Conservation (phyloP, 257 asterid genomes). For the Solanum verrucosum region DNA sequence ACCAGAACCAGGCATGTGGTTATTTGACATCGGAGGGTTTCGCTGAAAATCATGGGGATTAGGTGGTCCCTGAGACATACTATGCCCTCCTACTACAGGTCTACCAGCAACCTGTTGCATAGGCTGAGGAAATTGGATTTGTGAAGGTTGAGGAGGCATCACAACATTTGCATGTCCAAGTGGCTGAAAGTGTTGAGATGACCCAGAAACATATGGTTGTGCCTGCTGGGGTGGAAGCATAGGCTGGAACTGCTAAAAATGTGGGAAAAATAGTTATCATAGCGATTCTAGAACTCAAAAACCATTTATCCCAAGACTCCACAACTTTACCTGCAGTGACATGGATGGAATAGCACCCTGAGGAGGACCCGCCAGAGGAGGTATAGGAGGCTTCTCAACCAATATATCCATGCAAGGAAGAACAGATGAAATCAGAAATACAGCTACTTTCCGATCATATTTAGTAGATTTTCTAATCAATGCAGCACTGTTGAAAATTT, state of each 20-base stretch:
- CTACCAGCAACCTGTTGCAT: slow-evolving; percentile 47
- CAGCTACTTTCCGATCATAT: neutral
- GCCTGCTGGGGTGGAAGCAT: slow-evolving; percentile 51
- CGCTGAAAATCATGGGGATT: slow-evolving; percentile 43
- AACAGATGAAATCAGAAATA: neutral
- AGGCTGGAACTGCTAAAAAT: slow-evolving; percentile 50
- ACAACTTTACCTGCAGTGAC: slow-evolving; percentile 63
- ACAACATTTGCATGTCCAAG: slow-evolving; percentile 45
- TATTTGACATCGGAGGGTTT: slow-evolving; percentile 33
- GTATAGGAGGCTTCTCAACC: slow-evolving; percentile 49
- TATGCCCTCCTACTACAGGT: slow-evolving; percentile 38
- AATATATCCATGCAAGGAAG: slow-evolving; percentile 11
- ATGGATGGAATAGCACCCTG: slow-evolving; percentile 63
- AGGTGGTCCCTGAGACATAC: slow-evolving; percentile 49
- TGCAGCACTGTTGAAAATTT: neutral
- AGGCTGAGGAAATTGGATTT: slow-evolving; percentile 53
- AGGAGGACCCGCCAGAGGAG: slow-evolving; percentile 51
- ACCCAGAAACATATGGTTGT: slow-evolving; percentile 48
- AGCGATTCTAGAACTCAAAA: neutral
- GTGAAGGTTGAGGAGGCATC: slow-evolving; percentile 56
- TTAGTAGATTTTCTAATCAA: neutral
- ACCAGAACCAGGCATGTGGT: slow-evolving; percentile 47
- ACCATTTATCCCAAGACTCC: neutral
- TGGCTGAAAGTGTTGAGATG: slow-evolving; percentile 67
- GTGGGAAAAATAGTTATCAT: neutral